phyloP scores from a whole-genome alignment of 805 yeast genomes.

The Saccharomycopsis amapae region DNA sequence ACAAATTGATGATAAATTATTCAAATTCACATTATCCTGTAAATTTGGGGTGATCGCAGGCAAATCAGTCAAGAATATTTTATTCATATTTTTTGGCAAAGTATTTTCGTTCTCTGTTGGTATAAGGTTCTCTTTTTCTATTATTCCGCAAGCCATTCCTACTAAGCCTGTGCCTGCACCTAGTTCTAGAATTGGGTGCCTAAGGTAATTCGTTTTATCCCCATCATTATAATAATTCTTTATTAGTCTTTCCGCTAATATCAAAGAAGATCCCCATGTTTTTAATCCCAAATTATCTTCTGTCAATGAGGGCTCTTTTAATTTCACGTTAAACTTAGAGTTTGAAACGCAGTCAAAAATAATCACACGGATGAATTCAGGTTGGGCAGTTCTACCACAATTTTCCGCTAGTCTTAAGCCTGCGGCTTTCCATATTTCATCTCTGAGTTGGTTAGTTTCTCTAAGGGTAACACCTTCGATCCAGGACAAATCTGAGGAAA shows the following conservation, averaged over 20 bases:
- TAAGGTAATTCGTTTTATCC: constrained; percentile 1
- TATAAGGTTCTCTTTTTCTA: constrained; percentile 33
- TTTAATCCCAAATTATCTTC: constrained; percentile 84
- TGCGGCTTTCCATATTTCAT: constrained; percentile 45
- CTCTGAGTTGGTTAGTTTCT: constrained; percentile 27
- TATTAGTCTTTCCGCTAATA: constrained; percentile 51
- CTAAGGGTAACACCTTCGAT: constrained; percentile 26
- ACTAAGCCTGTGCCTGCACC: constrained; percentile 95
- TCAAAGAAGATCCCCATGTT: constrained; percentile 91
- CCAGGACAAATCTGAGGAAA: constrained; percentile 47
- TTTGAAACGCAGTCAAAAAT: constrained; percentile 33
- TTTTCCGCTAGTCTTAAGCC: constrained; percentile 67
- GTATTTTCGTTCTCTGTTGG: not conserved
- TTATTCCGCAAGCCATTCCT: constrained; percentile 59
- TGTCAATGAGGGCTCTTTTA: constrained; percentile 81
- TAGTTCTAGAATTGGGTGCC: constrained; percentile 49
- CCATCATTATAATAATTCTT: constrained; percentile 23
- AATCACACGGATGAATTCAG: constrained; percentile 58
- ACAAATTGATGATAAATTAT: constrained; percentile 29
- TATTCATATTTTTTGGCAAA: constrained; percentile 32
- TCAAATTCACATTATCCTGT: constrained; percentile 47
- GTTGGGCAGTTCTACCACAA: constrained; percentile 73
- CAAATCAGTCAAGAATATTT: constrained; percentile 63
- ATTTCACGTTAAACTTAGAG: constrained; percentile 25
- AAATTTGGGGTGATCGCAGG: constrained; percentile 71